Evolutionary conservation across 495 filamentous ascomycete genomes (phyloP).

Genomic region (Daldinia decipiens): DNA sequence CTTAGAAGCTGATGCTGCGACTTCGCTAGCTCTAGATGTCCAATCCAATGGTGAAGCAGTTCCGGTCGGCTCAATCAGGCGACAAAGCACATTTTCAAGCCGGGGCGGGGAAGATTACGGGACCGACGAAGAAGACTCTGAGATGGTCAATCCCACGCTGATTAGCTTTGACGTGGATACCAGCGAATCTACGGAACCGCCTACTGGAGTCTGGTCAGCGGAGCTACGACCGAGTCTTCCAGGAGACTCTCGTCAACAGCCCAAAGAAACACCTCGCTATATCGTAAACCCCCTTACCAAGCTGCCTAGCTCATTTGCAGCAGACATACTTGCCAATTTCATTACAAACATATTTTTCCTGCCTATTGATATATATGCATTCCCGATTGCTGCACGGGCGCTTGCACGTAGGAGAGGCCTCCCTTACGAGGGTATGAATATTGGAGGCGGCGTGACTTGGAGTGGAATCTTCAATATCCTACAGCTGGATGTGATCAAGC

Average conservation of each 20-base stretch:
- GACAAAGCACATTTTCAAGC: constrained; percentile 48
- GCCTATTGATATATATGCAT: constrained; percentile 46
- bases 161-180: constrained; percentile 69
- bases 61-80: constrained; percentile 46
- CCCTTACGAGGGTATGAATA: constrained; percentile 37
- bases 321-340: constrained; percentile 50
- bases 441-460: constrained; percentile 29
- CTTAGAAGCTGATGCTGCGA: constrained; percentile 40
- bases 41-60: constrained; percentile 42
- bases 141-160: constrained; percentile 60
- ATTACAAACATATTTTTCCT: constrained; percentile 48
- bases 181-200: constrained; percentile 55
- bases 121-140: constrained; percentile 62
- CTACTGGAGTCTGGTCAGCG: constrained; percentile 64
- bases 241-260: constrained; percentile 40
- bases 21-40: constrained; percentile 39
- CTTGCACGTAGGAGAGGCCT: constrained; percentile 41
- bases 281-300: constrained; percentile 52
- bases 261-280: constrained; percentile 48
- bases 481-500: constrained; percentile 48
- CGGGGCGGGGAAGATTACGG: constrained; percentile 53
- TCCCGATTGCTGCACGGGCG: constrained; percentile 47
- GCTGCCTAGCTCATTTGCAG: constrained; percentile 50
- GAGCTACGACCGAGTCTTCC: constrained; percentile 60
- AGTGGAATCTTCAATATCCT: constrained; percentile 49